A percentile compares a stretch with the other conserved stretches of the same genome.
Evolutionary conservation across 768 basidiomycete species (phyloP).

Genomic region (Tephrocybe rancida): DNA sequence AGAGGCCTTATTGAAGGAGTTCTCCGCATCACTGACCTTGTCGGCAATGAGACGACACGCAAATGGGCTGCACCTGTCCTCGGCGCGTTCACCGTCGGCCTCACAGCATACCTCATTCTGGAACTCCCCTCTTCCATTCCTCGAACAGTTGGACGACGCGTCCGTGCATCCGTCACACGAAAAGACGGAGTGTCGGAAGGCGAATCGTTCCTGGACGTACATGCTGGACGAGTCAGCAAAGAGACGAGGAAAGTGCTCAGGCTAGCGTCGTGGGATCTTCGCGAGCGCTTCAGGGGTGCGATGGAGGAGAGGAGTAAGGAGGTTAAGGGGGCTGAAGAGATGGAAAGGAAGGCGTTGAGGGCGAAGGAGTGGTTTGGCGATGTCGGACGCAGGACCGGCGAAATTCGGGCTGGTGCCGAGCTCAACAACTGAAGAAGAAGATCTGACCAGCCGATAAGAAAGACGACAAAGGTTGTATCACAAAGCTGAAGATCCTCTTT

Average conservation of each 20-base stretch:
- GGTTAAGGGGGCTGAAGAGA: constrained; percentile 76
- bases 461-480: constrained; percentile 16
- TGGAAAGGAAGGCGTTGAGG: constrained; percentile 64
- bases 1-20: constrained; percentile 79
- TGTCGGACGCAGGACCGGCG: constrained; percentile 48
- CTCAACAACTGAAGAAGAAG: constrained; percentile 5
- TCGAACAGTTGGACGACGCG: constrained; percentile 83
- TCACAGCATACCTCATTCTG: constrained; percentile 78
- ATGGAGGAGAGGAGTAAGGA: constrained; percentile 82
- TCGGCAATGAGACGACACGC: constrained; percentile 78
- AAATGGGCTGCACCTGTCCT: constrained; percentile 89
- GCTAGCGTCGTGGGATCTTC: constrained; percentile 87
- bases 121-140: constrained; percentile 91
- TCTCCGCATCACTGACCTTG: constrained; percentile 73
- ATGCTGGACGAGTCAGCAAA: constrained; percentile 69
- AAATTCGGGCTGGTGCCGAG: constrained; percentile 37
- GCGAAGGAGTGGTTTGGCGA: constrained; percentile 76
- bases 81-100: constrained; percentile 73
- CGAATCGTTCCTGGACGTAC: constrained; percentile 66
- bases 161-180: constrained; percentile 63
- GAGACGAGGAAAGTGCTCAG: constrained; percentile 95
- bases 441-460: neutral
- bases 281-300: constrained; percentile 76
- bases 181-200: constrained; percentile 42
- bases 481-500: neutral